Percentiles rank a stretch among this genome's conserved stretches.
Evolutionary conservation across 2,329 filamentous ascomycete genomes (phyloP).

Genomic region (Fusarium sterilihyphosum): DNA sequence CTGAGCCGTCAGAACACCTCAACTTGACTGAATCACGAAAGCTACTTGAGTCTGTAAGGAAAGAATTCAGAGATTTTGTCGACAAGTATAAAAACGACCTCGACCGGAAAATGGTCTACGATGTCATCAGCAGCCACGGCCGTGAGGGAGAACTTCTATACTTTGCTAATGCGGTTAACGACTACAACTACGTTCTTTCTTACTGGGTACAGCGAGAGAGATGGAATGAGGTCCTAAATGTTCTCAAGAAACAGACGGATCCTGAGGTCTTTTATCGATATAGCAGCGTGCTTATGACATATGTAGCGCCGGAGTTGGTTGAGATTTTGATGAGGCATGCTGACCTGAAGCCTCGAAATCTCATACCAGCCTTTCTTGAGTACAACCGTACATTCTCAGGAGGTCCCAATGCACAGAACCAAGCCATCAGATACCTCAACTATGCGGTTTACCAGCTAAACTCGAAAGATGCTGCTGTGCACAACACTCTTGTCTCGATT

Average conservation of each 20-base stretch:
- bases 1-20: slow-evolving; percentile 78
- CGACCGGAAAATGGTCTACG: slow-evolving; percentile 91
- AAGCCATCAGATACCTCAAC: slow-evolving; percentile 92
- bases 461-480: slow-evolving; percentile 84
- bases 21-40: slow-evolving; percentile 77
- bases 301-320: slow-evolving; percentile 85
- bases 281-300: slow-evolving; percentile 94
- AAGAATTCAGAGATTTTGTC: slow-evolving; percentile 90
- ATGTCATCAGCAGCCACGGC: slow-evolving; percentile 94
- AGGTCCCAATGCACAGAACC: slow-evolving; percentile 75
- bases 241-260: slow-evolving; percentile 92
- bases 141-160: slow-evolving; percentile 91
- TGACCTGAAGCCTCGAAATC: slow-evolving; percentile 83
- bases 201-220: slow-evolving; percentile 98
- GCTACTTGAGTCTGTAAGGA: slow-evolving; percentile 74
- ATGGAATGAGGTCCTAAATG: slow-evolving; percentile 86
- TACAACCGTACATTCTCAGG: slow-evolving; percentile 85
- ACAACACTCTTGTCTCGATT: slow-evolving; percentile 96
- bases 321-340: slow-evolving; percentile 94
- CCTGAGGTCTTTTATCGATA: slow-evolving; percentile 96
- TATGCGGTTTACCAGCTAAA: slow-evolving; percentile 90
- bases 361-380: slow-evolving; percentile 92
- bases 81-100: slow-evolving; percentile 86
- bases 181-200: slow-evolving; percentile 93
- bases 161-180: slow-evolving; percentile 88